Percentiles rank a stretch among this genome's conserved stretches.
phyloP scores from a whole-genome alignment of 176 grass and related monocot genomes.

The Lolium multiflorum region DNA sequence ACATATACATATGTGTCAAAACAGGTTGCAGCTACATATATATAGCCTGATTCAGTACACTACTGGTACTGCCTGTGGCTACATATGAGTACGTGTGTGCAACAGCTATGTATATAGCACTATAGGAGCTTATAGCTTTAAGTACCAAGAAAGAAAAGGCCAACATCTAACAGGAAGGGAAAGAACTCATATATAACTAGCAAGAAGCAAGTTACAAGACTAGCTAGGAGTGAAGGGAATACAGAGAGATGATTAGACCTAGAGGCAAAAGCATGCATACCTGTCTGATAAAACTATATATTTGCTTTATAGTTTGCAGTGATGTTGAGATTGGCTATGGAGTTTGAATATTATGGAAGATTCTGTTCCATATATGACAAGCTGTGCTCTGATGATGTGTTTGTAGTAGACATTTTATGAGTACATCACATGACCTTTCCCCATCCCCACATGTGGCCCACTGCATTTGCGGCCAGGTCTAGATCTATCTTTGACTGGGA shows the following conservation, averaged over 20 bases:
- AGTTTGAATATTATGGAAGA: slow-evolving; percentile 90
- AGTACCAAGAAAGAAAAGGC: slow-evolving; percentile 26
- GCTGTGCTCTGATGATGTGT: slow-evolving; percentile 59
- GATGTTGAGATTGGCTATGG: slow-evolving; percentile 51
- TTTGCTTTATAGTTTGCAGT: slow-evolving; percentile 32
- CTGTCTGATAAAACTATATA: slow-evolving; percentile 34
- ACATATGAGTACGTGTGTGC: slow-evolving; percentile 2
- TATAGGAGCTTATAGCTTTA: background rate
- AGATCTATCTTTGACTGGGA: slow-evolving; percentile 91
- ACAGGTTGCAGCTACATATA: slow-evolving; percentile 34
- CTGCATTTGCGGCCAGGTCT: slow-evolving; percentile 67
- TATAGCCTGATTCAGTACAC: slow-evolving; percentile 26
- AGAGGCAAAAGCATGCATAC: slow-evolving; percentile 25
- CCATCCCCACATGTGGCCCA: slow-evolving; percentile 84
- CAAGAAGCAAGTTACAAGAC: slow-evolving; percentile 32
- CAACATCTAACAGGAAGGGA: background rate
- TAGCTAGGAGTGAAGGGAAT: background rate
- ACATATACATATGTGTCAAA: slow-evolving; percentile 43
- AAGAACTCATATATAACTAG: slow-evolving; percentile 25
- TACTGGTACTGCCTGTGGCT: slow-evolving; percentile 33
- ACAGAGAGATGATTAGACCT: slow-evolving; percentile 20
- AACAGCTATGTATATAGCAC: background rate
- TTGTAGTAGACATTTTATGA: slow-evolving; percentile 71
- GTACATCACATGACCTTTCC: slow-evolving; percentile 85
- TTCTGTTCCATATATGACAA: slow-evolving; percentile 92